Percentiles rank a stretch among this genome's conserved stretches.
Conservation (phyloP, 2,329 filamentous ascomycete species). For the Nothopassalora personata region DNA sequence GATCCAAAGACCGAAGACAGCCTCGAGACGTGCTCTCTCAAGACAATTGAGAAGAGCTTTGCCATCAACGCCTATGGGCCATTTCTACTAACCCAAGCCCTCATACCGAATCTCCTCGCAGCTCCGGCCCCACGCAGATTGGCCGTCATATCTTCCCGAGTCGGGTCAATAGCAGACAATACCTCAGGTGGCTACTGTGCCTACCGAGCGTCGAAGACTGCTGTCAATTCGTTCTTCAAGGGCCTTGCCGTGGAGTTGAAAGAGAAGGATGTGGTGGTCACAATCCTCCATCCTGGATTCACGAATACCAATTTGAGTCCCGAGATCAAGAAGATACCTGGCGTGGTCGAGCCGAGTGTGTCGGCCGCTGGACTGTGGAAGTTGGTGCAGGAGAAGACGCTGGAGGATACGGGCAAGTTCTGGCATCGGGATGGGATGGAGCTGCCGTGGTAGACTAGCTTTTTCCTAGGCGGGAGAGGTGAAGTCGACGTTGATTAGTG, state of each 20-base stretch:
- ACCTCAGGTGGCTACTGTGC: conserved; percentile 35
- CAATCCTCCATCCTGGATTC: conserved; percentile 36
- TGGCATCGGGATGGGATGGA: too few species aligned
- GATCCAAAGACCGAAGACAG: too few species aligned
- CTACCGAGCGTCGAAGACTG: conserved; percentile 37
- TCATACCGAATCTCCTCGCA: too few species aligned
- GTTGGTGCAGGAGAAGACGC: neutral
- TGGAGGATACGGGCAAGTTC: too few species aligned
- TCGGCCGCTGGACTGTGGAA: conserved; percentile 2
- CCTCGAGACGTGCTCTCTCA: too few species aligned
- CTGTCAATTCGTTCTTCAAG: conserved; percentile 34
- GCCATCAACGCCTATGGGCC: too few species aligned
- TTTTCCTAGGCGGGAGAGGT: too few species aligned
- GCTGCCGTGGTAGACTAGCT: too few species aligned
- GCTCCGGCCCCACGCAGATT: neutral
- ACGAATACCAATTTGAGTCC: conserved; percentile 36
- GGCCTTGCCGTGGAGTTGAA: conserved; percentile 37
- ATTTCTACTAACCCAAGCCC: too few species aligned
- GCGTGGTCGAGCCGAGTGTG: conserved; percentile 33
- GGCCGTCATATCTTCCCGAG: conserved; percentile 34
- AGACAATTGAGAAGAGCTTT: too few species aligned
- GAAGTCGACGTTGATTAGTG: too few species aligned
- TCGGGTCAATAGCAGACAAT: conserved; percentile 38
- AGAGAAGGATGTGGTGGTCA: conserved; percentile 30
- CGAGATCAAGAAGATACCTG: conserved; percentile 22